A percentile compares a stretch with the other conserved stretches of the same genome.
These are phyloP conservation scores for Stylosanthes scabra DNA, from an alignment of 331 rosid genomes.

Conservation along the genomic window DNA sequence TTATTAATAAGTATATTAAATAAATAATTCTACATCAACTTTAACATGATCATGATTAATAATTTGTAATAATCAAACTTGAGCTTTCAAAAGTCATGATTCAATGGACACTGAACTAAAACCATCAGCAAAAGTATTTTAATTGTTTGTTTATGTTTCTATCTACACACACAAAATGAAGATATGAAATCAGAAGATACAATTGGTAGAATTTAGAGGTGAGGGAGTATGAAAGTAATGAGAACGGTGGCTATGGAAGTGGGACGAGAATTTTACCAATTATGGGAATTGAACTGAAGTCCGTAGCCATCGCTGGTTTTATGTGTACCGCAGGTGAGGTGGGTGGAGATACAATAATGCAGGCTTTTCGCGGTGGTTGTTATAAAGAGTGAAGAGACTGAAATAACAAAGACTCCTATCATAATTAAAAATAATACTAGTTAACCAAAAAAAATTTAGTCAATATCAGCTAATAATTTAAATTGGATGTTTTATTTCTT, in stretches of 20 bases:
- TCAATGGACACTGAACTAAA: not conserved
- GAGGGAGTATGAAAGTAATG: not conserved
- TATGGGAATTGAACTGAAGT: conserved; percentile 74
- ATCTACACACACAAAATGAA: not conserved
- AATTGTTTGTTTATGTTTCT: not conserved
- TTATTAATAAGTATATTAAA: not conserved
- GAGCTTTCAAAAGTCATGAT: not conserved
- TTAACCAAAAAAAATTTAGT: no score
- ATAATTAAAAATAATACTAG: no score
- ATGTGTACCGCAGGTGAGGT: not conserved
- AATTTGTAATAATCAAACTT: not conserved
- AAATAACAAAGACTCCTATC: not conserved
- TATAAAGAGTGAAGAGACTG: not conserved
- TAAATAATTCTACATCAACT: not conserved
- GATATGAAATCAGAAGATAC: not conserved
- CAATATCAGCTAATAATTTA: no score
- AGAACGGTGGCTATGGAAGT: not conserved
- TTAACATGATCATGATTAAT: conserved; percentile 7
- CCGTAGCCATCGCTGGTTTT: conserved; percentile 60
- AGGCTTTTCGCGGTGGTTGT: not conserved
- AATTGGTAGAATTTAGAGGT: conserved; percentile 6
- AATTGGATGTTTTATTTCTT: no score
- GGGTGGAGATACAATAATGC: not conserved
- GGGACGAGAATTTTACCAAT: conserved; percentile 59
- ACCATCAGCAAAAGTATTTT: not conserved